Conservation (phyloP, 73 alveolate species). For the Tetrahymena borealis region DNA sequence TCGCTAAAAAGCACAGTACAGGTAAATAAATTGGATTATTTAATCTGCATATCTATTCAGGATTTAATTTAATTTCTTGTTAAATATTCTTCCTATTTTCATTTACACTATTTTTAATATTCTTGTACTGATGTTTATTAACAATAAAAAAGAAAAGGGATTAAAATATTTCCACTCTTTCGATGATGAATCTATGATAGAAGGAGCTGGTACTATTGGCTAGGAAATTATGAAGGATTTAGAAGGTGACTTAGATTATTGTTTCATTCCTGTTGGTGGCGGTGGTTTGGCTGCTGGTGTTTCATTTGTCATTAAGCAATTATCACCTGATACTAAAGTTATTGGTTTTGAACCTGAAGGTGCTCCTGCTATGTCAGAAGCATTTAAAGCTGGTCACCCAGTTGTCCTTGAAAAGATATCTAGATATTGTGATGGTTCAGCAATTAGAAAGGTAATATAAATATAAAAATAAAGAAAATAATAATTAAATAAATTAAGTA, state of each 20-base stretch:
- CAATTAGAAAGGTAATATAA: conserved; percentile 22
- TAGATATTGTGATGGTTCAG: conserved; percentile 41
- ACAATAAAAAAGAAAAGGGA: conserved; percentile 2
- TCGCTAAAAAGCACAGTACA: background rate
- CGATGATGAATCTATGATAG: background rate
- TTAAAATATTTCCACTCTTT: background rate
- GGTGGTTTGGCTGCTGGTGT: conserved; percentile 46
- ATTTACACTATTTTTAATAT: no score
- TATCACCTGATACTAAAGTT: conserved; percentile 16
- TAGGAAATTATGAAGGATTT: conserved; percentile 29
- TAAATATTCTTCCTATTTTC: no score
- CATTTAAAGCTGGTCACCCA: conserved; percentile 12
- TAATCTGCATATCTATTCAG: no score
- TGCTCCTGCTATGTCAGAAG: conserved; percentile 22
- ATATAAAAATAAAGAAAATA: background rate
- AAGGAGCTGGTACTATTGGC: conserved; percentile 10
- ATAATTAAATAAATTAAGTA: background rate
- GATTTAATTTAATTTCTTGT: no score
- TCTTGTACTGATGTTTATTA: background rate
- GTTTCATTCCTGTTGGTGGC: conserved; percentile 28
- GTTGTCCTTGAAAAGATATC: conserved; percentile 6
- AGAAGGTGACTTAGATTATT: conserved; percentile 25
- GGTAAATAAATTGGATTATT: no score
- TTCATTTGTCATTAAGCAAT: background rate
- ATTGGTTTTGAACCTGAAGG: conserved; percentile 38